Evolutionary conservation across 2,329 filamentous ascomycete species (phyloP).

Genomic region (Ceratocystis destructans): DNA sequence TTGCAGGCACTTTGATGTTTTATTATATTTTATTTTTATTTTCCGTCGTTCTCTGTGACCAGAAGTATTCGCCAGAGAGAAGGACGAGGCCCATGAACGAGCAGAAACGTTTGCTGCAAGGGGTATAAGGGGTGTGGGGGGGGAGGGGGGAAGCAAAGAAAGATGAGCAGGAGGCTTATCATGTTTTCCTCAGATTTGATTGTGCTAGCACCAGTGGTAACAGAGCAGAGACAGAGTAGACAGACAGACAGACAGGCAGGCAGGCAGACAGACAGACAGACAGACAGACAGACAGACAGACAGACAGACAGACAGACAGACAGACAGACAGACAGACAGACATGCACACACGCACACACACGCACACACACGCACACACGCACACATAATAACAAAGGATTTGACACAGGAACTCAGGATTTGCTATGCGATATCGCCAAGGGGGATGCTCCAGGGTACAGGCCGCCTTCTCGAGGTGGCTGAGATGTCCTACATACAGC

Average conservation of each 20-base stretch:
- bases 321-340: no score
- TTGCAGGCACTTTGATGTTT: no score
- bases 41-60: no score
- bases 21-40: no score
- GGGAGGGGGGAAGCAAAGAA: background rate
- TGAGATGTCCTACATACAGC: background rate
- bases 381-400: background rate
- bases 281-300: background rate
- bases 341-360: no score
- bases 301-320: background rate
- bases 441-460: background rate
- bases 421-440: background rate
- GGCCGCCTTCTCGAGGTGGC: background rate
- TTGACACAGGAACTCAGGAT: background rate
- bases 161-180: background rate
- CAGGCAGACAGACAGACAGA: no score
- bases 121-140: background rate
- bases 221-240: background rate
- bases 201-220: background rate
- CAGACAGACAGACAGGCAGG: background rate
- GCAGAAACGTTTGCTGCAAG: background rate
- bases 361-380: no score
- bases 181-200: no score
- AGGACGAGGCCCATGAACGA: background rate
- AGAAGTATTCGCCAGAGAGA: background rate